Percentiles rank a stretch among this genome's conserved stretches.
Evolutionary conservation across 2,329 filamentous ascomycete genomes (phyloP).

Genomic region (Tolypocladium inflatum): DNA sequence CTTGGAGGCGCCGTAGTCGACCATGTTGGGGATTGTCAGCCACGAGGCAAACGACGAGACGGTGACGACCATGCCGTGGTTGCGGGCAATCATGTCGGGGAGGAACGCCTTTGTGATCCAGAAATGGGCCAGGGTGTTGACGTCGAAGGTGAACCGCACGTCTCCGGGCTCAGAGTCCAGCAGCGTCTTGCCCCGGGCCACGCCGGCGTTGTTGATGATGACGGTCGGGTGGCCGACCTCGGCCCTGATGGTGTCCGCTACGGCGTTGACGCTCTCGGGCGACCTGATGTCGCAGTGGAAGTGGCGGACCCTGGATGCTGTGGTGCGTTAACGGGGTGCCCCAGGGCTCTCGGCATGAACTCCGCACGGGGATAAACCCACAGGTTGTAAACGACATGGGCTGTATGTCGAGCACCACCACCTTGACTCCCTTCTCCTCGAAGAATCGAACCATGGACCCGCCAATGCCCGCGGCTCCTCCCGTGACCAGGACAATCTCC

Average conservation of each 20-base stretch:
- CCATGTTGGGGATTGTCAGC: slow-evolving; percentile 50
- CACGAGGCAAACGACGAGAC: slow-evolving; percentile 57
- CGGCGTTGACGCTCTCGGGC: slow-evolving; percentile 38
- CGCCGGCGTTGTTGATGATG: slow-evolving; percentile 64
- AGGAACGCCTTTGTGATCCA: slow-evolving; percentile 59
- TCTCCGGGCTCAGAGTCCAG: slow-evolving; percentile 47
- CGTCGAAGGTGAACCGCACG: slow-evolving; percentile 58
- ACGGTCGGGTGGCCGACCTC: slow-evolving; percentile 56
- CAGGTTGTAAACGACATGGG: slow-evolving; percentile 43
- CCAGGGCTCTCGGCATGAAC: not conserved
- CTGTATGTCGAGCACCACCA: slow-evolving; percentile 64
- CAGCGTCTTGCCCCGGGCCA: slow-evolving; percentile 51
- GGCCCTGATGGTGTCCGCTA: slow-evolving; percentile 42
- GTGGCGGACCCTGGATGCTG: slow-evolving; percentile 48
- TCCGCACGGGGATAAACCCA: slow-evolving; percentile 18
- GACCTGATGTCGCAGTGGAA: slow-evolving; percentile 63
- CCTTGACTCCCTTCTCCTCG: slow-evolving; percentile 54
- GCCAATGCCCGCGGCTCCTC: slow-evolving; percentile 67
- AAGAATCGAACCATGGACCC: slow-evolving; percentile 54
- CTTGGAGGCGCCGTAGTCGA: slow-evolving; percentile 60
- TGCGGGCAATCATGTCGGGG: slow-evolving; percentile 48
- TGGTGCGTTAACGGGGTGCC: not conserved
- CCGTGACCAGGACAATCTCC: slow-evolving; percentile 66
- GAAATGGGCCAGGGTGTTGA: slow-evolving; percentile 61
- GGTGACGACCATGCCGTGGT: slow-evolving; percentile 68